Percentiles rank a stretch among this genome's conserved stretches.
These are phyloP conservation scores for Ambispora gerdemannii DNA, from an alignment of 192 early-diverging fungal species.

Conservation along the genomic window DNA sequence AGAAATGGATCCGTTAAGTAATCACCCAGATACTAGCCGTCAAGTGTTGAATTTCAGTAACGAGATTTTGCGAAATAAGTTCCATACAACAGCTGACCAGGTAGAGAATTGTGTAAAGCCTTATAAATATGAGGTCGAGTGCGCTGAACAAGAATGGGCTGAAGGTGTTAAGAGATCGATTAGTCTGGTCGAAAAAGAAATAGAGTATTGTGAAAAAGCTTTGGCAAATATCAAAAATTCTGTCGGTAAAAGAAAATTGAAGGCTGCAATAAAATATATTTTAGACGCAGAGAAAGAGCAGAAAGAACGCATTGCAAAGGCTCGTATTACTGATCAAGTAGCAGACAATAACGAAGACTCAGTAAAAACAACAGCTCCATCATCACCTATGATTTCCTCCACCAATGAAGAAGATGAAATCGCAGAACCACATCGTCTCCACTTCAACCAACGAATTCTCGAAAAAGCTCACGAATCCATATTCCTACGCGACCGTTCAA, in stretches of 20 bases:
- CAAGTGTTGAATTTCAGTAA: conserved; percentile 81
- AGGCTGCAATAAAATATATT: conserved; percentile 80
- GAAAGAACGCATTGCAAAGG: conserved; percentile 46
- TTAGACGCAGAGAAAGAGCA: conserved; percentile 69
- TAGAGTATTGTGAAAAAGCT: conserved; percentile 71
- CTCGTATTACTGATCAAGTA: conserved; percentile 25
- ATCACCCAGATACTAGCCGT: conserved; percentile 77
- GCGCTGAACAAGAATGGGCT: conserved; percentile 86
- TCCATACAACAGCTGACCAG: conserved; percentile 88
- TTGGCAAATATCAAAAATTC: conserved; percentile 68
- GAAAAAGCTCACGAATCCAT: conserved; percentile 77
- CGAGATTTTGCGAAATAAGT: conserved; percentile 83
- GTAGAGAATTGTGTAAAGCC: conserved; percentile 99
- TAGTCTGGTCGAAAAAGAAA: conserved; percentile 71
- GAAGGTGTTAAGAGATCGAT: conserved; percentile 83
- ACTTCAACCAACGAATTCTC: conserved; percentile 71
- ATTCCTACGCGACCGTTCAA: conserved; percentile 70
- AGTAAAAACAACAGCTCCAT: not conserved
- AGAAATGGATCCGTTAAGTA: conserved; percentile 76
- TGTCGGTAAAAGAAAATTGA: conserved; percentile 75
- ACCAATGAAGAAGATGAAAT: conserved; percentile 39
- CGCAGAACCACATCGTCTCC: conserved; percentile 56
- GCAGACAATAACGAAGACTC: conserved; percentile 25
- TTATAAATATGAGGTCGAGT: conserved; percentile 97
- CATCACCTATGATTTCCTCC: conserved; percentile 2